Evolutionary conservation across 2,329 filamentous ascomycete genomes (phyloP), one percentile per base, ranked within the genome.

Genomic region (Fusarium sarcochroum): DNA sequence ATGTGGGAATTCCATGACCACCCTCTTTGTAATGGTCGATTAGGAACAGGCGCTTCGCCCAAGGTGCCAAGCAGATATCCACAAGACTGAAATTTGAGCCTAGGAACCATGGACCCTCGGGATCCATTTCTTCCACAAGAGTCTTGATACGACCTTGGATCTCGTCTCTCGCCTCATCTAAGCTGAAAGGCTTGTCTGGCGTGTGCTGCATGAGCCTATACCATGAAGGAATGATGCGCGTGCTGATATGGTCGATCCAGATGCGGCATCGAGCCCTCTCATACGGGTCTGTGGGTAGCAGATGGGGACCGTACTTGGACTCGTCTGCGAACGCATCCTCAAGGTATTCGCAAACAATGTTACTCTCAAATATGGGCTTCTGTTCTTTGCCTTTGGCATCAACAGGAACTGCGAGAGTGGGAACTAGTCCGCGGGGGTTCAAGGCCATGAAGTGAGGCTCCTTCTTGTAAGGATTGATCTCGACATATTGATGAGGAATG

Each of bases 391-490:
- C 77, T 4, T 70, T 59, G 1, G 51, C 63, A 23, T 72, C 75
- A 3, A 75, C 63, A 0, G 83, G 82, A 14, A 88, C 83, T 2
- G 80, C 84, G 2, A 94, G 82, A 0, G 91, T 93, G 1, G 92
- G 93, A 2, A 94, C 90, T 2, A 94, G 83, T 1, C 92, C 92
- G 14, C 91, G 87, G 0, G 92, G 92, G 74, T 95, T 95, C 66
- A 94, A 82, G 10, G 85, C 83, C 21, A 94, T 82, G 27, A 94
- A 89, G 2, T 86, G 88, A 5, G 86, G 79, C 1, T 87, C 88
- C 74, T 94, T 94, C 77, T 89, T 82, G 81, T 94, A 94, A 0
- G 92, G 92, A 77, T 94, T 93, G 61, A 93, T 90, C 81, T 93
- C 90, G 67, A 92, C 83, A 76, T 93, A 93, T 79, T 94, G 89